A percentile compares a stretch with the other conserved stretches of the same genome.
These are phyloP conservation scores for Arthrobotrys conoides DNA, from an alignment of 2,329 filamentous ascomycete genomes.

Conservation along the genomic window DNA sequence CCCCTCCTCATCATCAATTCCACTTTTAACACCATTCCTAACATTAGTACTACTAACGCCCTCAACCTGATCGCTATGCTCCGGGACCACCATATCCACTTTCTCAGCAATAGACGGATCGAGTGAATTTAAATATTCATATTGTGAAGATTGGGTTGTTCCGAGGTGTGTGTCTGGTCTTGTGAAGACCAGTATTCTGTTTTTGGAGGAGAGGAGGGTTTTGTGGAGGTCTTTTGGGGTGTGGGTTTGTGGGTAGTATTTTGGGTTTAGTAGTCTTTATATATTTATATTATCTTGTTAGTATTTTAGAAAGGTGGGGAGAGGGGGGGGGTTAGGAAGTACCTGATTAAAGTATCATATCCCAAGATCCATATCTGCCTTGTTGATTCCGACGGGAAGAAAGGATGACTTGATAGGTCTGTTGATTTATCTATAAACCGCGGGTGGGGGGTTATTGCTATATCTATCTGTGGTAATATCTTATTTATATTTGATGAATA, in stretches of 20 bases:
- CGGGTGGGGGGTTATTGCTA: constrained; percentile 48
- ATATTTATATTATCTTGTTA: not conserved
- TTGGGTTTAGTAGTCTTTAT: constrained; percentile 38
- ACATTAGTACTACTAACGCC: constrained; percentile 48
- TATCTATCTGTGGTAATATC: constrained; percentile 10
- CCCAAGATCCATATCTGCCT: constrained; percentile 49
- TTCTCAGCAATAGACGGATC: constrained; percentile 6
- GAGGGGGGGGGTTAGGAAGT: not conserved
- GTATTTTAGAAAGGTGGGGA: too few relatives aligned
- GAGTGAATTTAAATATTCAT: constrained; percentile 15
- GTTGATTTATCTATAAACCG: constrained; percentile 55
- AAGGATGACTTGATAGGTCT: constrained; percentile 4
- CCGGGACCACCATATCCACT: constrained; percentile 29
- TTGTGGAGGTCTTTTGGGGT: constrained; percentile 29
- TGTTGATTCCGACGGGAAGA: constrained; percentile 3
- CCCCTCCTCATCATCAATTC: not conserved
- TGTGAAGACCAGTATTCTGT: constrained; percentile 39
- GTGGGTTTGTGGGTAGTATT: constrained; percentile 56
- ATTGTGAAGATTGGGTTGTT: not conserved
- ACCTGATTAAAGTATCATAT: constrained; percentile 49
- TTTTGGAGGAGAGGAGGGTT: constrained; percentile 33
- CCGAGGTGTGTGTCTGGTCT: constrained; percentile 36
- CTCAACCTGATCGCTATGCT: constrained; percentile 5
- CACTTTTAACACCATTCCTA: not conserved
- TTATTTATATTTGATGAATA: not conserved